Evolutionary conservation across 2,329 filamentous ascomycete species (phyloP).

Genomic region (Aspergillus piperis): DNA sequence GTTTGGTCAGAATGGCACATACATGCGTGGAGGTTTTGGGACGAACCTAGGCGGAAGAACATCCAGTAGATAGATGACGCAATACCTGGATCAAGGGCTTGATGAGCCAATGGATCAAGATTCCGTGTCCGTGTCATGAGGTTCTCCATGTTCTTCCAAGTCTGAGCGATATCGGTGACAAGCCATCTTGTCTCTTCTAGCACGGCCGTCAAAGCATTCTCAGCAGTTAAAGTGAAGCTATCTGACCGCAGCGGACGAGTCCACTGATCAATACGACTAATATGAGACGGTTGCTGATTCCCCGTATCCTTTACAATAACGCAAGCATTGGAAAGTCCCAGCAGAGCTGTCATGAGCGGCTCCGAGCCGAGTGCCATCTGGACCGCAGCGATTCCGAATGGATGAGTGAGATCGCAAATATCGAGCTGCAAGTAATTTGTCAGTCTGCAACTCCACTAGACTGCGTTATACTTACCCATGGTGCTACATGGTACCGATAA

Average conservation of each 20-base stretch:
- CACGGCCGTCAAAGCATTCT: slow-evolving; percentile 15
- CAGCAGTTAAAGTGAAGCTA: slow-evolving; percentile 8
- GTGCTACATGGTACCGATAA: slow-evolving; percentile 49
- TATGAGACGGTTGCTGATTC: background rate
- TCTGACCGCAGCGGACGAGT: background rate
- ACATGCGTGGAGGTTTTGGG: background rate
- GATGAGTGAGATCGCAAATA: slow-evolving; percentile 45
- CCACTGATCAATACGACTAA: background rate
- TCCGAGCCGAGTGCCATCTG: slow-evolving; percentile 27
- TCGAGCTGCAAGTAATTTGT: slow-evolving; percentile 38
- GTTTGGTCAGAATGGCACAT: background rate
- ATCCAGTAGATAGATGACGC: slow-evolving; percentile 33
- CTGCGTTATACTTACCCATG: slow-evolving; percentile 42
- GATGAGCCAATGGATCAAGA: slow-evolving; percentile 16
- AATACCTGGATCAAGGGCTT: slow-evolving; percentile 20
- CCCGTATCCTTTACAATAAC: background rate
- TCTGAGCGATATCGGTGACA: slow-evolving; percentile 17
- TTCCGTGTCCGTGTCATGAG: slow-evolving; percentile 5
- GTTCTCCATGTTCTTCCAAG: slow-evolving; percentile 19
- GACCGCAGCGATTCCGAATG: slow-evolving; percentile 44
- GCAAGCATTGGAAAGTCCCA: slow-evolving; percentile 25
- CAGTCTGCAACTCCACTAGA: background rate
- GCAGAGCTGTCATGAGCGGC: slow-evolving; percentile 19
- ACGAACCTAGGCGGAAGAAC: slow-evolving; percentile 31
- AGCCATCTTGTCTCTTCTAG: slow-evolving; percentile 18